Conservation (phyloP, 495 filamentous ascomycete species). For the Xylaria grammica region DNA sequence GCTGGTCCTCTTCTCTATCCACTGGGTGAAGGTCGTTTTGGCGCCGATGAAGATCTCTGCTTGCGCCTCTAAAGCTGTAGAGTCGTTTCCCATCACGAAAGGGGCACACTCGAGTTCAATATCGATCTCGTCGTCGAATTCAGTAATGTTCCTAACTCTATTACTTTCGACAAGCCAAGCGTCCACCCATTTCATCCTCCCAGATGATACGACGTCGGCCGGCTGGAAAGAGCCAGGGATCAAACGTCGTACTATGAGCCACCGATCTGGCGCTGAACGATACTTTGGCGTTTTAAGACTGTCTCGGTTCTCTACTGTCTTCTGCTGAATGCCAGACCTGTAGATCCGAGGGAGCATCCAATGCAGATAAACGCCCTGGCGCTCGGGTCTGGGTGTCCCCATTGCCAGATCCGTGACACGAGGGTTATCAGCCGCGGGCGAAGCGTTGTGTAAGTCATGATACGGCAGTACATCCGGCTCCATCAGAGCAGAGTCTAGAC, state of each 20-base stretch:
- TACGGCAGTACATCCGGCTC: not conserved
- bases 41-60: slow-evolving; percentile 57
- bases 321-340: slow-evolving; percentile 34
- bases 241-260: not conserved
- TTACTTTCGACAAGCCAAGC: not conserved
- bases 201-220: too few species aligned
- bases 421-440: not conserved
- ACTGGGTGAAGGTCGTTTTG: slow-evolving; percentile 35
- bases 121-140: not conserved
- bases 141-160: not conserved
- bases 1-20: not conserved
- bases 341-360: slow-evolving; percentile 55
- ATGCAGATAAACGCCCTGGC: slow-evolving; percentile 54
- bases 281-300: not conserved
- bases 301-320: not conserved
- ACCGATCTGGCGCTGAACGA: not conserved
- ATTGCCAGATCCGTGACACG: slow-evolving; percentile 48
- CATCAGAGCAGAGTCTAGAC: too few species aligned
- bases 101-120: not conserved
- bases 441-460: not conserved
- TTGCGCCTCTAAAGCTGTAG: too few species aligned
- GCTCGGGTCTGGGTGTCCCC: slow-evolving; percentile 23
- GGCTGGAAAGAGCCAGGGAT: too few species aligned
- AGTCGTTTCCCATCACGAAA: not conserved
- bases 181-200: too few species aligned